Conservation (phyloP, 2,329 filamentous ascomycete species). For the Kalaharituber pfeilii region DNA sequence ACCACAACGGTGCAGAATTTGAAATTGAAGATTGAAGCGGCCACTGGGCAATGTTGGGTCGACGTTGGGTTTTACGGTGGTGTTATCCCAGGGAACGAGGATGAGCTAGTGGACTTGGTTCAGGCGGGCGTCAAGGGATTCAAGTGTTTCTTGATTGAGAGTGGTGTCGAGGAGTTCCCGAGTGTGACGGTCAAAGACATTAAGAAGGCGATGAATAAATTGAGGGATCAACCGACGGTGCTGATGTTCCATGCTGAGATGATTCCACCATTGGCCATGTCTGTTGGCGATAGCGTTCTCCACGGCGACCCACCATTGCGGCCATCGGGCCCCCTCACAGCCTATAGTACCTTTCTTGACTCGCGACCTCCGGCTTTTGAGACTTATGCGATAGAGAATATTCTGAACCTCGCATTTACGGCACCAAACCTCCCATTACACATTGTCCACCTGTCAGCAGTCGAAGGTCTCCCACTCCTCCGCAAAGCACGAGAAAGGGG, state of each 20-base stretch:
- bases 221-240: slow-evolving; percentile 56
- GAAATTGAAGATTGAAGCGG: slow-evolving; percentile 69
- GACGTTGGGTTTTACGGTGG: slow-evolving; percentile 98
- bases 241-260: slow-evolving; percentile 99
- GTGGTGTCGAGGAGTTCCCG: slow-evolving; percentile 90
- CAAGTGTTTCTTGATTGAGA: slow-evolving; percentile 95
- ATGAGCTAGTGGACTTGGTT: slow-evolving; percentile 63
- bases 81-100: slow-evolving; percentile 73
- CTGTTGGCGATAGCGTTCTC: slow-evolving; percentile 61
- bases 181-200: slow-evolving; percentile 71
- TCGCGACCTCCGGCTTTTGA: slow-evolving; percentile 82
- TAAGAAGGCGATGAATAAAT: slow-evolving; percentile 56
- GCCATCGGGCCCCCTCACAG: slow-evolving; percentile 52
- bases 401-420: slow-evolving; percentile 60
- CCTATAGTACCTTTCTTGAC: slow-evolving; percentile 79
- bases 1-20: slow-evolving; percentile 77
- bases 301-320: slow-evolving; percentile 49
- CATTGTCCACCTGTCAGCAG: slow-evolving; percentile 85
- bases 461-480: slow-evolving; percentile 68
- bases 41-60: slow-evolving; percentile 81
- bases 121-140: slow-evolving; percentile 80
- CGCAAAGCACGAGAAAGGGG: slow-evolving; percentile 53
- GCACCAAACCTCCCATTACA: slow-evolving; percentile 74
- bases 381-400: slow-evolving; percentile 74
- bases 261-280: slow-evolving; percentile 64